Evolutionary conservation across 306 rosid genomes (phyloP).

Genomic region (Neltuma alba): DNA sequence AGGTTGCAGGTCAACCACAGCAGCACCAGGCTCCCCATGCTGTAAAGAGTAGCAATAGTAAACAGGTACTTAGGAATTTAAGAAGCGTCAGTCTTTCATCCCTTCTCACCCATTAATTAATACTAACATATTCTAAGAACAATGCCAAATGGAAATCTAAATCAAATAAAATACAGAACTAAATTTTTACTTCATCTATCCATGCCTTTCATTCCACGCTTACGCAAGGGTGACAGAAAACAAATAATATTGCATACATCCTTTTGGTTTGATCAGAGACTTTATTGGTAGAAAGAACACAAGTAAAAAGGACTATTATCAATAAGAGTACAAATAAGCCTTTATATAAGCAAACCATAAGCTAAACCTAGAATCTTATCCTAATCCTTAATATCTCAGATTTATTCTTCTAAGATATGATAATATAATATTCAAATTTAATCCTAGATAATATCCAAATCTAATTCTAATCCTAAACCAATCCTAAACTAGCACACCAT

Average conservation of each 20-base stretch:
- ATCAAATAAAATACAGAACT: neutral
- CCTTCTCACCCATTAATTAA: neutral
- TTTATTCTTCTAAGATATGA: too few relatives aligned
- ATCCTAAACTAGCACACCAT: too few relatives aligned
- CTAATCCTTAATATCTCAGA: too few relatives aligned
- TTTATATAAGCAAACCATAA: too few relatives aligned
- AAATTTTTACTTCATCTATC: neutral
- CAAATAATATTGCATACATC: constrained; percentile 7
- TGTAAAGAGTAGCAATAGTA: constrained; percentile 47
- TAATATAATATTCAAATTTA: too few relatives aligned
- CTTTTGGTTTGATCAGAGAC: neutral
- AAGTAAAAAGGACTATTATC: constrained; percentile 16
- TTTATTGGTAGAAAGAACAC: neutral
- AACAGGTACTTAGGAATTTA: constrained; percentile 26
- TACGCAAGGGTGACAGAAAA: constrained; percentile 4
- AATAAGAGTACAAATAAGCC: too few relatives aligned
- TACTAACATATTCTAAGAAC: neutral
- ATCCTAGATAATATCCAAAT: too few relatives aligned
- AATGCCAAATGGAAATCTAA: neutral
- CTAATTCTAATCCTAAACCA: too few relatives aligned
- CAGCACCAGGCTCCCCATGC: constrained; percentile 99
- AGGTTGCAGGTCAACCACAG: constrained; percentile 80
- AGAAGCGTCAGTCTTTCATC: neutral
- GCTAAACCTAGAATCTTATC: too few relatives aligned
- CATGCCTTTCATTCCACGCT: neutral